Evolutionary conservation across 768 basidiomycete genomes (phyloP).

Genomic region (Macrolepiota dolichaula): DNA sequence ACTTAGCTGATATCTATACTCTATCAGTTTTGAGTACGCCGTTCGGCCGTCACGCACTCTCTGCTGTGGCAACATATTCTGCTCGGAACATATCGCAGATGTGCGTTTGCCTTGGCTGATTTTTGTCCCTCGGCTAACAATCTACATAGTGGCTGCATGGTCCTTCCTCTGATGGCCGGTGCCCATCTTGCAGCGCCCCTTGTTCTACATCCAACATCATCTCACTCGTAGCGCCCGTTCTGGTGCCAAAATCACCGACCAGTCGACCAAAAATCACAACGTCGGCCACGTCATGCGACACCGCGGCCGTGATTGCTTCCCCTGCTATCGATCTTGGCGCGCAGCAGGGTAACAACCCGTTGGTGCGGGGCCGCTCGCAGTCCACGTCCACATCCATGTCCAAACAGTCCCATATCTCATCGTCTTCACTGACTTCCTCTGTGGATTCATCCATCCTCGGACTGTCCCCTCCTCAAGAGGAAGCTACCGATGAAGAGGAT

Average conservation of each 20-base stretch:
- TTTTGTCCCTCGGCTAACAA: not conserved
- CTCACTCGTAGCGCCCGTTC: constrained; percentile 21
- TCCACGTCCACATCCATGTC: not conserved
- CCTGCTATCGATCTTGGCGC: not conserved
- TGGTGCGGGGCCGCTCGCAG: not conserved
- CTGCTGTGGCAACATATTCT: constrained; percentile 31
- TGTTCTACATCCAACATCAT: constrained; percentile 25
- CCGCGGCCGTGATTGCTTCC: not conserved
- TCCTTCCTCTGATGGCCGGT: constrained; percentile 27
- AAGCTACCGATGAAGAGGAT: not conserved
- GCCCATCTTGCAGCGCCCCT: constrained; percentile 29
- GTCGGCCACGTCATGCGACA: not conserved
- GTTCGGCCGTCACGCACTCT: constrained; percentile 27
- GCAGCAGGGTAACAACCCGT: not conserved
- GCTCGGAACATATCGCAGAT: constrained; percentile 27
- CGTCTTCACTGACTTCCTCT: not conserved
- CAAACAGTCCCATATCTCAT: not conserved
- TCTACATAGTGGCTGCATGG: constrained; percentile 29
- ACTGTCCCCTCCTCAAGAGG: not conserved
- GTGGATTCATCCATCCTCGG: constrained; percentile 1
- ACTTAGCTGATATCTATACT: not conserved
- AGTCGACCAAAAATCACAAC: not conserved
- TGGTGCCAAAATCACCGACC: constrained; percentile 3
- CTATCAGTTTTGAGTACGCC: constrained; percentile 27
- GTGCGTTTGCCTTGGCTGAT: constrained; percentile 16